Evolutionary conservation across 2,329 filamentous ascomycete species (phyloP).

Genomic region (Aspergillus hiratsukae): DNA sequence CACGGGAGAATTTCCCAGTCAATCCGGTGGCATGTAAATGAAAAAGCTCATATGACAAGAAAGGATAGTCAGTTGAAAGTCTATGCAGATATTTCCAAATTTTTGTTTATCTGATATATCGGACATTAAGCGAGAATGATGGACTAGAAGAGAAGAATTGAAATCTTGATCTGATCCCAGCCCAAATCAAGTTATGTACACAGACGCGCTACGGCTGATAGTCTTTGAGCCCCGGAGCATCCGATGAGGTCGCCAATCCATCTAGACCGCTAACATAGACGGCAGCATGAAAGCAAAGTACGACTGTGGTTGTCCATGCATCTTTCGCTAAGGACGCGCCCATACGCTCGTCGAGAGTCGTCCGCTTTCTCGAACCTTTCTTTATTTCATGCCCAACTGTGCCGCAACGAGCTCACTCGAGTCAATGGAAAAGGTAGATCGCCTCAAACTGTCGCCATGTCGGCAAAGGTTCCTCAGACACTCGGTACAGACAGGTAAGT

Average conservation of each 20-base stretch:
- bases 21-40: too few species aligned
- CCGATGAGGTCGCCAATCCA: neutral
- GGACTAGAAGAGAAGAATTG: neutral
- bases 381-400: neutral
- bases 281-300: neutral
- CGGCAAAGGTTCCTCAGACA: neutral
- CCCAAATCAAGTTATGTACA: neutral
- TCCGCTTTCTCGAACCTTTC: neutral
- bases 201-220: neutral
- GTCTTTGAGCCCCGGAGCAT: neutral
- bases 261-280: neutral
- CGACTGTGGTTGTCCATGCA: neutral
- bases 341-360: neutral
- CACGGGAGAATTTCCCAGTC: neutral
- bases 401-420: neutral
- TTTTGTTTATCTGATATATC: neutral
- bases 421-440: neutral
- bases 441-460: neutral
- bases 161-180: neutral
- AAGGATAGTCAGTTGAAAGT: neutral
- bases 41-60: neutral
- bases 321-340: neutral
- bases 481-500: neutral
- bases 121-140: neutral
- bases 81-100: neutral